phyloP scores from a whole-genome alignment of 768 basidiomycete species.

The Tricholoma matsutake region DNA sequence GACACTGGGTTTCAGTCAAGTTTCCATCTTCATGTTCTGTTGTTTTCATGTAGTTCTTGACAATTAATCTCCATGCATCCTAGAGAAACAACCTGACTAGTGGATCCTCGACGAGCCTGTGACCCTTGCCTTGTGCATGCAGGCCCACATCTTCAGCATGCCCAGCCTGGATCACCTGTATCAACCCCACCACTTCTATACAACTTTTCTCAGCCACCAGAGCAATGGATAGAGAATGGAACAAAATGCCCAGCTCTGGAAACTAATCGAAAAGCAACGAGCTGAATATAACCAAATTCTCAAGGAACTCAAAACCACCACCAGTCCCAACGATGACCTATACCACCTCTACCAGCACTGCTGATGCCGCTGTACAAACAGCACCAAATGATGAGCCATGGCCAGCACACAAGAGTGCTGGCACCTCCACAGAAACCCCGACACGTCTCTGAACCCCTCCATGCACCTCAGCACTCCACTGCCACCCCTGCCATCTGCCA shows the following conservation, averaged over 20 bases:
- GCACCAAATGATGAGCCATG: no score
- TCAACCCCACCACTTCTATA: conserved; percentile 37
- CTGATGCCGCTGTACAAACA: no score
- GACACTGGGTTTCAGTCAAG: not conserved
- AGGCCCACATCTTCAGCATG: conserved; percentile 61
- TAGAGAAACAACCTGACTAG: conserved; percentile 23
- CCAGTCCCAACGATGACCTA: no score
- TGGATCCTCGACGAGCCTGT: conserved; percentile 80
- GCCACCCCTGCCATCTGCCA: no score
- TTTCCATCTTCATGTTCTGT: not conserved
- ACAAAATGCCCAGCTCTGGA: conserved; percentile 93
- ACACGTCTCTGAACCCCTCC: no score
- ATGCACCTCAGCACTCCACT: no score
- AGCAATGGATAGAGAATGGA: conserved; percentile 28
- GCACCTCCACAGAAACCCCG: no score
- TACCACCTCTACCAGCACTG: no score
- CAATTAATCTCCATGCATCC: conserved; percentile 6
- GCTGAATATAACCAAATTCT: conserved; percentile 74
- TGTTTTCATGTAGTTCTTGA: conserved; percentile 3
- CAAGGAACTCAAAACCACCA: conserved; percentile 88
- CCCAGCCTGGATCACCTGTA: conserved; percentile 41
- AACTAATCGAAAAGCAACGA: conserved; percentile 90
- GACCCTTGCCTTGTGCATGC: conserved; percentile 75
- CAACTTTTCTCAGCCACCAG: conserved; percentile 16
- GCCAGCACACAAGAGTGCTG: no score